Percentiles rank a stretch among this genome's conserved stretches.
phyloP scores from a whole-genome alignment of 1,284 basidiomycete species.

The Puccinia horiana region DNA sequence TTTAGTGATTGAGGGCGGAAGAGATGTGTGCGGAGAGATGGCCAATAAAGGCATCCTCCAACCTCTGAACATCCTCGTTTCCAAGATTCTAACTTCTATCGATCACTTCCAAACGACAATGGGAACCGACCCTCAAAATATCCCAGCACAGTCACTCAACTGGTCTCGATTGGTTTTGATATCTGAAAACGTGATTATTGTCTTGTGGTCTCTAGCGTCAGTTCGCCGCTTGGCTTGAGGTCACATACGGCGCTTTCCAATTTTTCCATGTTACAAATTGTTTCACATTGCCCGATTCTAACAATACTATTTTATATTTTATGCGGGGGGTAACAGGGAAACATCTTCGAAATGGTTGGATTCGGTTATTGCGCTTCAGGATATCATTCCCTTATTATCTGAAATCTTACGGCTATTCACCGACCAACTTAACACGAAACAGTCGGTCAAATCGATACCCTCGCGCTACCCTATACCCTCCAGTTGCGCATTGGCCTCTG shows the following conservation, averaged over 20 bases:
- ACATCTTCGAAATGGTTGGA: slow-evolving; percentile 37
- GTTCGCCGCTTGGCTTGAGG: not conserved
- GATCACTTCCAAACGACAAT: not conserved
- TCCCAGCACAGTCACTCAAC: not conserved
- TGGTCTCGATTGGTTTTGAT: slow-evolving; percentile 23
- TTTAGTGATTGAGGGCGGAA: slow-evolving; percentile 37
- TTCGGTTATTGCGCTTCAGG: slow-evolving; percentile 1
- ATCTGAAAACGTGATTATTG: slow-evolving; percentile 34
- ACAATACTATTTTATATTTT: not conserved
- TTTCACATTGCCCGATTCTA: not conserved
- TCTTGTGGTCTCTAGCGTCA: slow-evolving; percentile 44
- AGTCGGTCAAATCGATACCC: not conserved
- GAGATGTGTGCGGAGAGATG: slow-evolving; percentile 46
- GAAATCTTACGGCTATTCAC: slow-evolving; percentile 9
- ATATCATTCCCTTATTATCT: slow-evolving; percentile 29
- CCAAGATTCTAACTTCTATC: slow-evolving; percentile 27
- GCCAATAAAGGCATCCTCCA: slow-evolving; percentile 40
- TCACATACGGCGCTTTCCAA: not conserved
- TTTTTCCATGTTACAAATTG: not conserved
- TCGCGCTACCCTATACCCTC: not conserved
- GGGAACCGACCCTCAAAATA: not conserved
- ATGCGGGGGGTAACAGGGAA: slow-evolving; percentile 10
- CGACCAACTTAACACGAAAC: not conserved
- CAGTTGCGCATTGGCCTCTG: slow-evolving; percentile 33
- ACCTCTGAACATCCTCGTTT: slow-evolving; percentile 17